A percentile compares a stretch with the other conserved stretches of the same genome.
Conservation (phyloP, 2,329 filamentous ascomycete genomes). For the Diaporthe humulicola region DNA sequence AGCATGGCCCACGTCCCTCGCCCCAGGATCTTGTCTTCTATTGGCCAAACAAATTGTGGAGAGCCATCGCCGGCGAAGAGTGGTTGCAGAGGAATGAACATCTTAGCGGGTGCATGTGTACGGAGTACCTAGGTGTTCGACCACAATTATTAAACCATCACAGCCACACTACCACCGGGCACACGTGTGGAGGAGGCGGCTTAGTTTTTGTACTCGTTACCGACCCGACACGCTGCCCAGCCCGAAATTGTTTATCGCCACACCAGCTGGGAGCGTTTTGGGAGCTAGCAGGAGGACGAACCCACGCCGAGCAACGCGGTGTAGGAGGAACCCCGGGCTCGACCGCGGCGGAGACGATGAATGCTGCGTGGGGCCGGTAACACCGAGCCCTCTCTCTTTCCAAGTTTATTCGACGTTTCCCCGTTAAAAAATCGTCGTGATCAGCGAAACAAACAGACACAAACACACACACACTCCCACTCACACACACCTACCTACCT, state of each 20-base stretch:
- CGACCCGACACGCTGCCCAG: background rate
- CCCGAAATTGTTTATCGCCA: background rate
- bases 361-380: constrained; percentile 26
- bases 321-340: constrained; percentile 6
- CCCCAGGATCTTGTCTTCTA: background rate
- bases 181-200: background rate
- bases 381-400: constrained; percentile 9
- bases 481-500: background rate
- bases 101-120: background rate
- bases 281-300: background rate
- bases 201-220: background rate
- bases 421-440: constrained; percentile 3
- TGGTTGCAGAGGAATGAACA: background rate
- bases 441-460: constrained; percentile 23
- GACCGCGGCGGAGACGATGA: constrained; percentile 14
- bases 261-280: background rate
- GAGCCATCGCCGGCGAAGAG: background rate
- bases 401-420: background rate
- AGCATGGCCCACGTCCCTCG: background rate
- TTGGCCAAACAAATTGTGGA: background rate
- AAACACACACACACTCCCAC: background rate
- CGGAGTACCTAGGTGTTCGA: too few species aligned
- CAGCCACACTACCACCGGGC: too few species aligned
- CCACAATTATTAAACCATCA: background rate
- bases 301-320: constrained; percentile 10